These are phyloP conservation scores for Lactarius sp. DNA, from an alignment of 768 basidiomycete species.

Conservation along the genomic window DNA sequence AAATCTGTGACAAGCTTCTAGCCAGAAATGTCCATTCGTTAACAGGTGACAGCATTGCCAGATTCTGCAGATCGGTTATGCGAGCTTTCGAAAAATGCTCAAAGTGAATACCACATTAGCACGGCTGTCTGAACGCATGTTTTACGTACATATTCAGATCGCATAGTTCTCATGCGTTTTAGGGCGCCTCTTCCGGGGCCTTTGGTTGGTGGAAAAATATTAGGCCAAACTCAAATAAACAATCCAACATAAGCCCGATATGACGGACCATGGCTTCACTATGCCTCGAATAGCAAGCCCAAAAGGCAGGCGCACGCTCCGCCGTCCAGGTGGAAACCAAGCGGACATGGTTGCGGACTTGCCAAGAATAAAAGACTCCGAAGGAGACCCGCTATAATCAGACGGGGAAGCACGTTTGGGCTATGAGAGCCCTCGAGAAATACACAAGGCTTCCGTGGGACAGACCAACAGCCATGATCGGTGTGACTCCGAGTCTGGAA, in stretches of 20 bases:
- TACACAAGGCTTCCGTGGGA: neutral
- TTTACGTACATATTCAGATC: neutral
- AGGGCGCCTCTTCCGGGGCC: neutral
- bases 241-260: neutral
- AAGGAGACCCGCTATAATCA: neutral
- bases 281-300: conserved; percentile 3
- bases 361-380: neutral
- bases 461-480: neutral
- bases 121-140: neutral
- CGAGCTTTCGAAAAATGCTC: neutral
- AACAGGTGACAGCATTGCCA: neutral
- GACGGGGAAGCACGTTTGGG: neutral
- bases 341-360: neutral
- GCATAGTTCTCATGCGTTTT: neutral
- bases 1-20: neutral
- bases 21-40: neutral
- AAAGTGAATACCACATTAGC: neutral
- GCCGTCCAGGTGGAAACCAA: neutral
- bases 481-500: neutral
- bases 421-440: neutral
- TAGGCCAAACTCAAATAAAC: neutral
- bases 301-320: neutral
- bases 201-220: neutral
- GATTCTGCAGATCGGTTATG: neutral
- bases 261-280: neutral